Evolutionary conservation across 306 rosid species (phyloP).

Genomic region (Alnus rubra): DNA sequence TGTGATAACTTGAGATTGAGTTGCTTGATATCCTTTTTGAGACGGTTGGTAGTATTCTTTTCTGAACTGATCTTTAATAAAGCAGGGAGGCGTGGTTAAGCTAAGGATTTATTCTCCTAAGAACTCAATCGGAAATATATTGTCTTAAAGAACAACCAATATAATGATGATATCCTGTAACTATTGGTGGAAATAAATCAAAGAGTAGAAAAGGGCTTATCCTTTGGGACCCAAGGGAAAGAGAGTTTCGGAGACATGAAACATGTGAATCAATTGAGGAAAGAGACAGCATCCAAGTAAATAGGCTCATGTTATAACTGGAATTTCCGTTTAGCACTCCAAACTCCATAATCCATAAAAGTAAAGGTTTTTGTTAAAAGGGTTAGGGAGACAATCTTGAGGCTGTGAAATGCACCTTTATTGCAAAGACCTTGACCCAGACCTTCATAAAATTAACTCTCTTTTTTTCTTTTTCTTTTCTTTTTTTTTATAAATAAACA

Average conservation of each 20-base stretch:
- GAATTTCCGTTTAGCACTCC: background rate
- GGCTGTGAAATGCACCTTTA: background rate
- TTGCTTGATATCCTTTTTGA: constrained; percentile 72
- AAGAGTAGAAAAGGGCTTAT: background rate
- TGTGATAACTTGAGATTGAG: constrained; percentile 74
- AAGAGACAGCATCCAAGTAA: background rate
- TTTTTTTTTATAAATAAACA: no score
- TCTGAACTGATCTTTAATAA: constrained; percentile 82
- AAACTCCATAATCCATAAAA: background rate
- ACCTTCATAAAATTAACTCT: background rate
- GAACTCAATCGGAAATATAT: background rate
- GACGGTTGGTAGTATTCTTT: constrained; percentile 60
- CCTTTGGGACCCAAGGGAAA: background rate
- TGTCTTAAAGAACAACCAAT: background rate
- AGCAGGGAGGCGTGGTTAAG: constrained; percentile 75
- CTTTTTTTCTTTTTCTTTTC: no score
- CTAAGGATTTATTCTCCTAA: constrained; percentile 52
- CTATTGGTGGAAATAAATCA: background rate
- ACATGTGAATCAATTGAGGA: background rate
- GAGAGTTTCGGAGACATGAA: constrained; percentile 9
- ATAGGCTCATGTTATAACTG: background rate
- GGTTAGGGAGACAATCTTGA: background rate
- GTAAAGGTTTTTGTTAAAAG: background rate
- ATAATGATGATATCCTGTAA: background rate
- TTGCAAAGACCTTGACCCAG: background rate